A percentile compares a stretch with the other conserved stretches of the same genome.
These are phyloP conservation scores for Sordariomycetes sp. DNA, from an alignment of 2,329 filamentous ascomycete genomes.

Conservation along the genomic window DNA sequence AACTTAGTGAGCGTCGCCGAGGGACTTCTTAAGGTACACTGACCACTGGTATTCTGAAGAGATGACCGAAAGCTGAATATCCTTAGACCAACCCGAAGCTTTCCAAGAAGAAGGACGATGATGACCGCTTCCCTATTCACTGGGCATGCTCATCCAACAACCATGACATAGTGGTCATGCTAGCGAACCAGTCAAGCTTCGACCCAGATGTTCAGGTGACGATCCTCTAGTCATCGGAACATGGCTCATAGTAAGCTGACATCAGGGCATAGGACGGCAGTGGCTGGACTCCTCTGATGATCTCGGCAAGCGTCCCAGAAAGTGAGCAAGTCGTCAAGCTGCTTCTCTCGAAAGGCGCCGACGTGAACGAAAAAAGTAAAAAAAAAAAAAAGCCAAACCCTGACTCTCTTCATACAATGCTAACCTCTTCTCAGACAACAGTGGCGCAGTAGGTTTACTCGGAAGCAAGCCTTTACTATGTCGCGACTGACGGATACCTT, in stretches of 20 bases:
- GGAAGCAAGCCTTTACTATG: background rate
- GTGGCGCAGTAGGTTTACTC: slow-evolving; percentile 43
- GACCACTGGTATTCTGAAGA: background rate
- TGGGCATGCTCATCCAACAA: slow-evolving; percentile 87
- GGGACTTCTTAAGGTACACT: slow-evolving; percentile 5
- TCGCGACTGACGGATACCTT: background rate
- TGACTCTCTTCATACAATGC: background rate
- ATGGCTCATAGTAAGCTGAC: background rate
- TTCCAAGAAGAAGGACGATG: slow-evolving; percentile 64
- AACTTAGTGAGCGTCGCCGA: slow-evolving; percentile 6
- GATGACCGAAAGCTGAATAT: background rate
- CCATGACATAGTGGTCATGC: slow-evolving; percentile 61
- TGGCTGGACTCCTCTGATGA: slow-evolving; percentile 82
- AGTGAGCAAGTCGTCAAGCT: slow-evolving; percentile 59
- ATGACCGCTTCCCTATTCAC: slow-evolving; percentile 84
- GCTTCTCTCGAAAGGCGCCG: slow-evolving; percentile 59
- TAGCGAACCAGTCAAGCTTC: slow-evolving; percentile 64
- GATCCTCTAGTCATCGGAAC: background rate
- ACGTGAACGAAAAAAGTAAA: slow-evolving; percentile 64
- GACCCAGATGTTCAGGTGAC: slow-evolving; percentile 74
- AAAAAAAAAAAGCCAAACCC: slow-evolving; percentile 57
- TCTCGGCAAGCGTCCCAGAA: slow-evolving; percentile 66
- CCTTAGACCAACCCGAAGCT: slow-evolving; percentile 71
- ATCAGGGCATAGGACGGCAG: slow-evolving; percentile 49
- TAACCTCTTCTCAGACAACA: slow-evolving; percentile 39